Evolutionary conservation across 2,329 filamentous ascomycete genomes (phyloP), one percentile per base, ranked within the genome.

Genomic region (Penicillium sp.): DNA sequence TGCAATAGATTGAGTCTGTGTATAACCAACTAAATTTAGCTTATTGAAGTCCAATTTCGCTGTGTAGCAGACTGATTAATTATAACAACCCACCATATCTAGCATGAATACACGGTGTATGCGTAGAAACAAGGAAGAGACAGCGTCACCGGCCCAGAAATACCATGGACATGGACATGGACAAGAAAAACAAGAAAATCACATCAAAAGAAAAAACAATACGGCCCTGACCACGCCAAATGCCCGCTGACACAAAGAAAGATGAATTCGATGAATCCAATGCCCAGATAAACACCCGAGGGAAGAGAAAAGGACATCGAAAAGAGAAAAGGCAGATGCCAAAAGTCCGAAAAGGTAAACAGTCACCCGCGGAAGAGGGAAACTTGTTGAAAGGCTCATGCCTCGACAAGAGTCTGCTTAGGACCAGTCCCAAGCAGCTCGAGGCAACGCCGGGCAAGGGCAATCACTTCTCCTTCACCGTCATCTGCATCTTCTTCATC

Each of bases 391-490:
- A 9, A 27, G 44, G 41, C 58, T 68, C 65, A 95, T 41, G 90
- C 90, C 76, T 96, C 92, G 64, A 95, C 91, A 65, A 96, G 88
- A 50, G 88, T 83, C 59, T 80, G 85, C 77, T 94, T 94, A 35
- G 89, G 87, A 69, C 83, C 87, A 74, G 91, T 89, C 52, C 90
- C 91, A 36, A 96, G 80, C 3, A 96, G 83, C 76, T 97, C 94
- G 41, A 97, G 83, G 74, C 92, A 98, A 68, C 92, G 86, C 70
- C 94, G 90, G 24, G 95, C 94, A 67, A 99, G 85, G 66, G 88
- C 92, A 64, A 97, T 91, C 46, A 97, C 93, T 75, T 98, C 94
- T 58, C 89, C 91, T 75, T 97, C 93, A 47, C 95, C 93, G 60
- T 96, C 92, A 68, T 96, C 92, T 50, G 89, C 91, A 63, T 89